Evolutionary conservation across 441 rosid species (phyloP).

Genomic region (Mallotus japonicus): DNA sequence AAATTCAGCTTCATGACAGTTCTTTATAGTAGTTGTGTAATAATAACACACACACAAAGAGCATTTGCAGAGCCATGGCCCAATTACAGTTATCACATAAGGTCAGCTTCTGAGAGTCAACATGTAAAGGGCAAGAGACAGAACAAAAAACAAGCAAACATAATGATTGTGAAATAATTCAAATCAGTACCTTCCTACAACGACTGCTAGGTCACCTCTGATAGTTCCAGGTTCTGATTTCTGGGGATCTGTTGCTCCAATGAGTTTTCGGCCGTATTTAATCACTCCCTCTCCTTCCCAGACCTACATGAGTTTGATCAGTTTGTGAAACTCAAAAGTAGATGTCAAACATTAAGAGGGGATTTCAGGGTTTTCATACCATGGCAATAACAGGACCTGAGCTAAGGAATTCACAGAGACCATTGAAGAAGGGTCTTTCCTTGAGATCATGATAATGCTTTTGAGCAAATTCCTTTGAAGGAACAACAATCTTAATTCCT

Average conservation of each 20-base stretch:
- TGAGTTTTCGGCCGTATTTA: conserved; percentile 83
- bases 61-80: no score
- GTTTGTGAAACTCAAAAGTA: conserved; percentile 4
- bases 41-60: no score
- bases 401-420: conserved; percentile 94
- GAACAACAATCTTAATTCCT: conserved; percentile 70
- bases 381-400: conserved; percentile 96
- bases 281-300: conserved; percentile 99
- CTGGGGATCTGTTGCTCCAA: conserved; percentile 97
- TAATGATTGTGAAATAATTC: not conserved
- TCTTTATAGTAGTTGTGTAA: no score
- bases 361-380: conserved; percentile 45
- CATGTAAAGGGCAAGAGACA: not conserved
- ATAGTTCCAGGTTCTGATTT: conserved; percentile 98
- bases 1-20: no score
- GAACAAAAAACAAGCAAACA: not conserved
- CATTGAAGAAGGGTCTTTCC: conserved; percentile 92
- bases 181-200: conserved; percentile 73
- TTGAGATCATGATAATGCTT: conserved; percentile 88
- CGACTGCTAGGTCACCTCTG: conserved; percentile 94
- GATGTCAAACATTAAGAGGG: not conserved
- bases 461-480: conserved; percentile 83
- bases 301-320: conserved; percentile 45
- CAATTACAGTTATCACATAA: no score
- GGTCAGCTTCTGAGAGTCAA: no score